Percentiles rank a stretch among this genome's conserved stretches.
Evolutionary conservation across 805 yeast genomes (phyloP).

Genomic region (Yarrowia bubula): DNA sequence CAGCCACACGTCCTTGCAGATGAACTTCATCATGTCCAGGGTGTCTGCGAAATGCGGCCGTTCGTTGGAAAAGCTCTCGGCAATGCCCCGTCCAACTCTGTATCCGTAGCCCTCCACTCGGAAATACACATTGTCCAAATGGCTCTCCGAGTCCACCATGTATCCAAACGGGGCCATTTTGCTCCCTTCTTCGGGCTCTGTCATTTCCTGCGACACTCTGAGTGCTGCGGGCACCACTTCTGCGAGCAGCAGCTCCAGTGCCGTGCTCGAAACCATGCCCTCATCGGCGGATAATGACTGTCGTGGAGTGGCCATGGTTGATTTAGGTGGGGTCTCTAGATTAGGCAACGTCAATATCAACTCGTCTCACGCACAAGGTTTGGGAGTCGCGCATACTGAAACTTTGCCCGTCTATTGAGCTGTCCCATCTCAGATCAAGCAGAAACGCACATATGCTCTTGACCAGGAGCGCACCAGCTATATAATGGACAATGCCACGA

Average conservation of each 20-base stretch:
- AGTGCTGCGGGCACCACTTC: constrained; percentile 75
- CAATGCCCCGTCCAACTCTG: constrained; percentile 59
- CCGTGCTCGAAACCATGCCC: constrained; percentile 35
- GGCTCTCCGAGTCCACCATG: constrained; percentile 31
- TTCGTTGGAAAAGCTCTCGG: constrained; percentile 47
- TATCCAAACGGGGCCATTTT: constrained; percentile 25
- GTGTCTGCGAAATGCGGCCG: constrained; percentile 48
- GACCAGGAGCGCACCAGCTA: background rate
- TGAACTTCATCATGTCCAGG: constrained; percentile 82
- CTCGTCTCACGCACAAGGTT: background rate
- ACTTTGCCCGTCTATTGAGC: background rate
- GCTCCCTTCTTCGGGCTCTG: constrained; percentile 32
- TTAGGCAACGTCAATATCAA: constrained; percentile 10
- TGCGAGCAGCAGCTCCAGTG: constrained; percentile 62
- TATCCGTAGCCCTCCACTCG: constrained; percentile 72
- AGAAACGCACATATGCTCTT: background rate
- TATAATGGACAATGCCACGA: constrained; percentile 7
- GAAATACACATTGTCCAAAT: constrained; percentile 50
- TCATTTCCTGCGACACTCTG: constrained; percentile 54
- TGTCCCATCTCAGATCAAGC: background rate
- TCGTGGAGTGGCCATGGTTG: constrained; percentile 9
- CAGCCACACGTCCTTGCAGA: constrained; percentile 91
- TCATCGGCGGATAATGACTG: constrained; percentile 12
- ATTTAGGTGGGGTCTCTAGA: background rate
- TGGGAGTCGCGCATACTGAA: constrained; percentile 14